Percentiles rank a stretch among this genome's conserved stretches.
phyloP scores from a whole-genome alignment of 2,329 filamentous ascomycete species.

The Myriosclerotinia scirpicola region DNA sequence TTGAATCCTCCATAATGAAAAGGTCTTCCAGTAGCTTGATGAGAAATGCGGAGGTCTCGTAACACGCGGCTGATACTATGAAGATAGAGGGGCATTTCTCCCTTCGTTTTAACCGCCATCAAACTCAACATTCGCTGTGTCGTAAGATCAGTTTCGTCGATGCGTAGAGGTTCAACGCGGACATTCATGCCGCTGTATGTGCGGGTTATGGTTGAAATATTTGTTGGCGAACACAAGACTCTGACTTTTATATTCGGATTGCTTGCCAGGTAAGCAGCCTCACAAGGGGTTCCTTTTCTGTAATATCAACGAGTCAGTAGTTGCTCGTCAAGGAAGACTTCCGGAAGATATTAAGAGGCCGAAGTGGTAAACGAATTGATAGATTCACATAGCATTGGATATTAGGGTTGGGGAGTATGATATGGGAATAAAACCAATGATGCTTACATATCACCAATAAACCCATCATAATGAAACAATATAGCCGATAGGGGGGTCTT shows the following conservation, averaged over 20 bases:
- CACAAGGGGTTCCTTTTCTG: conserved; percentile 44
- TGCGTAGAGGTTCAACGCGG: conserved; percentile 47
- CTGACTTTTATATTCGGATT: conserved; percentile 47
- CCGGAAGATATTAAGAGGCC: conserved; percentile 44
- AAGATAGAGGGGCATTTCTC: conserved; percentile 53
- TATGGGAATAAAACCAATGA: background rate
- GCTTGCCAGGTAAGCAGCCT: conserved; percentile 56
- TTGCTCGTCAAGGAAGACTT: background rate
- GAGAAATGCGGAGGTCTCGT: conserved; percentile 49
- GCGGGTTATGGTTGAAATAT: conserved; percentile 44
- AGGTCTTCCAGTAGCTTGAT: conserved; percentile 36
- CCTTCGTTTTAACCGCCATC: conserved; percentile 50
- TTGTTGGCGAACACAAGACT: conserved; percentile 53
- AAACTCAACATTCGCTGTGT: conserved; percentile 54
- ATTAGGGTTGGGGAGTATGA: background rate
- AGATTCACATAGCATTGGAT: background rate
- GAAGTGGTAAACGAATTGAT: background rate
- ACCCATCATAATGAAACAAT: conserved; percentile 55
- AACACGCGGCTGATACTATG: conserved; percentile 50
- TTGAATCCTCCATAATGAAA: conserved; percentile 51
- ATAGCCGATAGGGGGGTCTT: conserved; percentile 51
- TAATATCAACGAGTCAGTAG: background rate
- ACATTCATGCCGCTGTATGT: conserved; percentile 47
- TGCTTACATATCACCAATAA: conserved; percentile 5
- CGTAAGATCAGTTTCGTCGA: conserved; percentile 51